Evolutionary conservation across 2,329 filamentous ascomycete species (phyloP).

Genomic region (Phaeosphaeriaceae sp.): DNA sequence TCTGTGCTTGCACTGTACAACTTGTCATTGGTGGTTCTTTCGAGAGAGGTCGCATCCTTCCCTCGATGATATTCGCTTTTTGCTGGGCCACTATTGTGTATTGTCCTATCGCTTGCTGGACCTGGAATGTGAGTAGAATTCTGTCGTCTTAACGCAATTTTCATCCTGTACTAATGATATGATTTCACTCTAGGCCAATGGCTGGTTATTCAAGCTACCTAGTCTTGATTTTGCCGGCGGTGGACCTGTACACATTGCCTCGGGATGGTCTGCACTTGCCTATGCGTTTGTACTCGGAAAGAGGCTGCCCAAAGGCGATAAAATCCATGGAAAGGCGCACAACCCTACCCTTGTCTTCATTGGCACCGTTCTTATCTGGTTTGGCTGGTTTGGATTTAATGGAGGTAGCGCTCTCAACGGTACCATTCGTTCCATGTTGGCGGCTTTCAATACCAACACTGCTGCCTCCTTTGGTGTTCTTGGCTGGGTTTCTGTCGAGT

Average conservation of each 20-base stretch:
- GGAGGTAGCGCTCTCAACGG: constrained; percentile 58
- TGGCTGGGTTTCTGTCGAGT: constrained; percentile 62
- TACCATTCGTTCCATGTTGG: constrained; percentile 61
- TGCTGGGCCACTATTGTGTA: constrained; percentile 71
- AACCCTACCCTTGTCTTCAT: constrained; percentile 69
- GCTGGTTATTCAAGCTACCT: constrained; percentile 68
- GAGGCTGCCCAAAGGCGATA: constrained; percentile 57
- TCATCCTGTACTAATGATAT: background rate
- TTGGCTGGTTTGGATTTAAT: constrained; percentile 67
- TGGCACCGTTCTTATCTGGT: constrained; percentile 70
- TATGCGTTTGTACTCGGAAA: constrained; percentile 69
- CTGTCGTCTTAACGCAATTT: background rate
- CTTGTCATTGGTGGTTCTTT: constrained; percentile 71
- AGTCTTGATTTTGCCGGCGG: constrained; percentile 67
- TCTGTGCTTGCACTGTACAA: constrained; percentile 67
- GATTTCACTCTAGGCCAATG: constrained; percentile 39
- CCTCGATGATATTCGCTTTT: constrained; percentile 68
- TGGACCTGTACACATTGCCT: constrained; percentile 69
- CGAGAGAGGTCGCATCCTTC: constrained; percentile 67
- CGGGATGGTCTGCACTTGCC: constrained; percentile 67
- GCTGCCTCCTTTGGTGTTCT: constrained; percentile 62
- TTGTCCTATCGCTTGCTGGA: constrained; percentile 69
- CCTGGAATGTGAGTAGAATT: constrained; percentile 63
- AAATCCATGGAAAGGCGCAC: constrained; percentile 63
- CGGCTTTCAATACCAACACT: constrained; percentile 64